These are phyloP conservation scores for Mrakiaceae sp. DNA, from an alignment of 1,284 basidiomycete species.

Conservation along the genomic window DNA sequence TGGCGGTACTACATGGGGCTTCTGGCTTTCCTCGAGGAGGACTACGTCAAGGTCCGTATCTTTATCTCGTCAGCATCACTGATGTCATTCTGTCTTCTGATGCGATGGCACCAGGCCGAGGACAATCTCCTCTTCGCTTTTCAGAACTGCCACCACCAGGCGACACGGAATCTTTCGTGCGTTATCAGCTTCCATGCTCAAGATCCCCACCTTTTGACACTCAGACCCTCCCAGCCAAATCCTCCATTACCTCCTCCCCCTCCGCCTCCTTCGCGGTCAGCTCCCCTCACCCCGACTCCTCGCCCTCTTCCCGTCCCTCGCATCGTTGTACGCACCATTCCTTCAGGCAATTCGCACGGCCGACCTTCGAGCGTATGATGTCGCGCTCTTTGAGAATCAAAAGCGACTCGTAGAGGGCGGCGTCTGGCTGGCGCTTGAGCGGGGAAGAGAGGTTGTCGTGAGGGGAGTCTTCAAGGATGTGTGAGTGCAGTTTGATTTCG, in stretches of 20 bases:
- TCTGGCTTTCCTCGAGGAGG: conserved; percentile 84
- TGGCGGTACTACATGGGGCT: conserved; percentile 90
- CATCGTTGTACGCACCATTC: conserved; percentile 67
- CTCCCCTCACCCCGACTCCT: conserved; percentile 62
- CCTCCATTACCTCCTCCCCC: conserved; percentile 75
- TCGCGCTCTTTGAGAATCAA: conserved; percentile 52
- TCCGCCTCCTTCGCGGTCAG: conserved; percentile 73
- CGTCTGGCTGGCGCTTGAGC: conserved; percentile 74
- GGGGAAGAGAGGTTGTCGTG: conserved; percentile 74
- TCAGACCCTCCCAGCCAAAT: conserved; percentile 51
- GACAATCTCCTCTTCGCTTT: conserved; percentile 71
- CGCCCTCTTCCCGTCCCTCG: conserved; percentile 56
- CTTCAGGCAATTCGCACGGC: conserved; percentile 62
- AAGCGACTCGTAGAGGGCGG: conserved; percentile 68
- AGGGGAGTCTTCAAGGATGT: conserved; percentile 74
- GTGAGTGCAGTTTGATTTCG: conserved; percentile 40
- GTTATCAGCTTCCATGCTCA: conserved; percentile 25
- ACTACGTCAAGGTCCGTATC: conserved; percentile 50
- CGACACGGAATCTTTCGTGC: conserved; percentile 68
- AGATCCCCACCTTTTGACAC: neutral
- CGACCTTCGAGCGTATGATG: conserved; percentile 69
- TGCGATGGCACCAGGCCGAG: conserved; percentile 47
- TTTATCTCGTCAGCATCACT: too few species aligned
- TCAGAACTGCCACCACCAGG: conserved; percentile 57
- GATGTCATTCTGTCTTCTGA: too few species aligned